A percentile compares a stretch with the other conserved stretches of the same genome.
These are phyloP conservation scores for Xerocomus amazonicus DNA, from an alignment of 1,284 basidiomycete genomes.

Conservation along the genomic window DNA sequence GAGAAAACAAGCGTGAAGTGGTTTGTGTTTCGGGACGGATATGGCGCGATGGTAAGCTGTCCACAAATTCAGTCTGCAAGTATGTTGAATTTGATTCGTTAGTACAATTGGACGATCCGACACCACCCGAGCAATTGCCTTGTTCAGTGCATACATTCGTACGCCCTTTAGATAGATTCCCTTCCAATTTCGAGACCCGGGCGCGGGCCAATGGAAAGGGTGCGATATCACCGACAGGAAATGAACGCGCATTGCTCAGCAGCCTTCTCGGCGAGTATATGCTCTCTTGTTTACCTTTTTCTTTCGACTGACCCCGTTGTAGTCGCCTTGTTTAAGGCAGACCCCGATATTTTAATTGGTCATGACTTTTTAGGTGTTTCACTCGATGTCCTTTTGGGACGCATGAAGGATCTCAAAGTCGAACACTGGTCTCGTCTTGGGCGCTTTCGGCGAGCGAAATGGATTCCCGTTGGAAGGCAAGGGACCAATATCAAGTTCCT, in stretches of 20 bases:
- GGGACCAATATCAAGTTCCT: conserved; percentile 84
- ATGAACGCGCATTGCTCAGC: conserved; percentile 85
- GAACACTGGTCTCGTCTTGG: conserved; percentile 95
- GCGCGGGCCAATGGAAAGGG: conserved; percentile 65
- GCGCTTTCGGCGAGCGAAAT: conserved; percentile 83
- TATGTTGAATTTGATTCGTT: conserved; percentile 2
- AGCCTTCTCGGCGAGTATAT: conserved; percentile 63
- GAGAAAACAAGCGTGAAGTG: conserved; percentile 91
- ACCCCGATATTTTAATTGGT: conserved; percentile 93
- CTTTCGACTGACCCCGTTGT: conserved; percentile 2
- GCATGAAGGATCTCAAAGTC: conserved; percentile 86
- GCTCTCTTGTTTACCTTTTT: not conserved
- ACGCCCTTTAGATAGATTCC: conserved; percentile 90
- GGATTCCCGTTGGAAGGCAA: conserved; percentile 80
- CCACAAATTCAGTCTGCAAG: not conserved
- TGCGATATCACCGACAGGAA: conserved; percentile 72
- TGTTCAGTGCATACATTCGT: conserved; percentile 87
- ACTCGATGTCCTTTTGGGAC: conserved; percentile 87
- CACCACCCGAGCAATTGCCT: conserved; percentile 81
- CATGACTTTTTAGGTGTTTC: conserved; percentile 94
- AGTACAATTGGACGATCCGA: conserved; percentile 88
- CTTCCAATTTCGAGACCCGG: conserved; percentile 75
- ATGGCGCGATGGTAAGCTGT: conserved; percentile 80
- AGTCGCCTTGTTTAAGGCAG: conserved; percentile 83
- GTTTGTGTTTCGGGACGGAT: conserved; percentile 83